Percentiles rank a stretch among this genome's conserved stretches.
These are phyloP conservation scores for Trichomonas tenax DNA, from an alignment of 208 protist genomes.

Conservation along the genomic window DNA sequence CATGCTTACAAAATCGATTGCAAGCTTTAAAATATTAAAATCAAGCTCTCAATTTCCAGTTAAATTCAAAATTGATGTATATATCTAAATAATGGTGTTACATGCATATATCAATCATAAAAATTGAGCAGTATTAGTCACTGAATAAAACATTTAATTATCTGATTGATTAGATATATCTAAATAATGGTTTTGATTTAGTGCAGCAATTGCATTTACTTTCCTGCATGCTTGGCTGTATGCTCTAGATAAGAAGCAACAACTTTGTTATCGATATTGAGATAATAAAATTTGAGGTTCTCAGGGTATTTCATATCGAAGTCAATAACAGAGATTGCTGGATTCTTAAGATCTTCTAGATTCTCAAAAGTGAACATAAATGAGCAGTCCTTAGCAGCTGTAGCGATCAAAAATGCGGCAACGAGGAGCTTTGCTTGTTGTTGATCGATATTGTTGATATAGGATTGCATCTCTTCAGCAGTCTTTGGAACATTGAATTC, in stretches of 20 bases:
- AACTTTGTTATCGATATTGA: neutral
- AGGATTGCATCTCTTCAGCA: neutral
- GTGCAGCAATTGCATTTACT: too few species aligned
- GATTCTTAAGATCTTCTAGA: neutral
- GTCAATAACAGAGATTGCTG: neutral
- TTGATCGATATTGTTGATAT: neutral
- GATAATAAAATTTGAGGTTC: neutral
- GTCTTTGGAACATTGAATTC: neutral
- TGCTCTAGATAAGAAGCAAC: neutral
- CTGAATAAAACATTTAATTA: too few species aligned
- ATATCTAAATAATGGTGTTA: too few species aligned
- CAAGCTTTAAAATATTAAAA: too few species aligned
- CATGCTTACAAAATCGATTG: too few species aligned
- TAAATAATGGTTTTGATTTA: too few species aligned
- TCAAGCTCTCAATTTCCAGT: too few species aligned
- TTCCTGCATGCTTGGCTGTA: too few species aligned
- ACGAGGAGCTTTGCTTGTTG: neutral
- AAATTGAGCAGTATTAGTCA: too few species aligned
- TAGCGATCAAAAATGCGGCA: neutral
- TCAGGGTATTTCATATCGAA: slow-evolving; percentile 11
- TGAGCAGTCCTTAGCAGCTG: neutral
- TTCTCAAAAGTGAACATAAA: neutral
- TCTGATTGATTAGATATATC: too few species aligned
- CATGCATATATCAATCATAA: too few species aligned
- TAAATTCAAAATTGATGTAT: too few species aligned